Percentiles rank a stretch among this genome's conserved stretches.
Conservation (phyloP, 306 rosid species). For the Castanea mollissima region DNA sequence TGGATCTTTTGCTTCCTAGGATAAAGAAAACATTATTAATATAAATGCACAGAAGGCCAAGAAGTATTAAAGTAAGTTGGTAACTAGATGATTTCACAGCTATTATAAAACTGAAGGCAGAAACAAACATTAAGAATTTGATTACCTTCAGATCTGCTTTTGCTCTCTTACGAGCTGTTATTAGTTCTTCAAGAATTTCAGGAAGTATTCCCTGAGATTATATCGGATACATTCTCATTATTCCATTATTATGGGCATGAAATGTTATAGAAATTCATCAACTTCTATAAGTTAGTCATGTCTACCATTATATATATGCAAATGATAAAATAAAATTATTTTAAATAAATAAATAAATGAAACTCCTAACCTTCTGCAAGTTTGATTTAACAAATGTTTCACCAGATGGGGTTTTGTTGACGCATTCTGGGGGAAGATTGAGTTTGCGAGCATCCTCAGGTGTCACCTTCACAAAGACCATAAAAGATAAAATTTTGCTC, state of each 20-base stretch:
- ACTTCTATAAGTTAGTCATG: constrained; percentile 12
- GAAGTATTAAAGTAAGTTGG: constrained; percentile 4
- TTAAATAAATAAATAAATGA: too few species aligned
- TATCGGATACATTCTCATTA: constrained; percentile 5
- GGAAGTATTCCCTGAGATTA: constrained; percentile 91
- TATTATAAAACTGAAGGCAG: background rate
- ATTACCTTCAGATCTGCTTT: constrained; percentile 91
- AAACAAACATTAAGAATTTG: constrained; percentile 13
- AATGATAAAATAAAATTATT: background rate
- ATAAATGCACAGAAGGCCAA: constrained; percentile 19
- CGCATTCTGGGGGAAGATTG: constrained; percentile 75
- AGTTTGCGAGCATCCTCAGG: constrained; percentile 72
- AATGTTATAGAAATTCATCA: constrained; percentile 15
- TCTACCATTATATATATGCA: background rate
- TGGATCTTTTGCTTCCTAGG: constrained; percentile 90
- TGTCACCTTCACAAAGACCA: constrained; percentile 57
- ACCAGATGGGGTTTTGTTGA: constrained; percentile 95
- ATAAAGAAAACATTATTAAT: constrained; percentile 15
- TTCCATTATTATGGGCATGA: constrained; percentile 7
- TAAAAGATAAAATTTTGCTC: constrained; percentile 6
- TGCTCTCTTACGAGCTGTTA: constrained; percentile 92
- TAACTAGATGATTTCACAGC: constrained; percentile 7
- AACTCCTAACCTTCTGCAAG: constrained; percentile 67
- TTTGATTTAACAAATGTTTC: constrained; percentile 83
- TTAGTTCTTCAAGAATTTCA: constrained; percentile 94